Base-by-base conservation (phyloP, 441 rosid species). In the Capsella rubella region DNA sequence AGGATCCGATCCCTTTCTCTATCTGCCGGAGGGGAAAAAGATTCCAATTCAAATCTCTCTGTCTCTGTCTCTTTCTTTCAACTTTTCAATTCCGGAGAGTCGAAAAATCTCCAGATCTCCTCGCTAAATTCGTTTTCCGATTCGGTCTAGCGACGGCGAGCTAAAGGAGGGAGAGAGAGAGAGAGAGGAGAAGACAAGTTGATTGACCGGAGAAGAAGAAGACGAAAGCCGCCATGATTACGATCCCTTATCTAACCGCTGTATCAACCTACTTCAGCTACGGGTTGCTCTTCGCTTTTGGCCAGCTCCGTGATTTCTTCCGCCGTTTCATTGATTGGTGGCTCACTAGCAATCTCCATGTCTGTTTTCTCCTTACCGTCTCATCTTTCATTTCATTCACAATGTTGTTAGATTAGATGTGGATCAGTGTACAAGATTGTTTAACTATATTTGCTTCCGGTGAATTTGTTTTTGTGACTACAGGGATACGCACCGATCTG, bases 401-500 rank as follows among this genome's bases (percentile, higher is more conserved):
- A 12, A 40, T 67, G 27, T 50, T 34, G 13, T 13, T 42, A 11
- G 9, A 16, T 16, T 42, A 6, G 13, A 42, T 40, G 35, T 47
- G n/a, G 15, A 47, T 72, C 70, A 52, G 9, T 37, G 4, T 34
- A 46, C 49, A 16, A 34, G 15, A 27, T 58, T 49, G 0, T 49
- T 49, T 18, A 49, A 16, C 34, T 12, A 4, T 28, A 15, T 13
- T 0, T 57, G 1, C 9, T 25, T 53, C 42, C 14, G n/a, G 55
- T 47, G 15, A 14, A 21, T 21, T 21, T 29, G 2, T 31, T 52
- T 52, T 14, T 18, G 10, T 37, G 32, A 27, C 14, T 12, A 27
- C 64, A 92, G 92, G 97, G 97, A 12, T 90, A 90, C 76, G 91
- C 96, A 0, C 96, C 96, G 37, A 92, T 92, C 82, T 90, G 94